Conservation (phyloP, 2,329 filamentous ascomycete genomes). For the Aspergillus sp. region DNA sequence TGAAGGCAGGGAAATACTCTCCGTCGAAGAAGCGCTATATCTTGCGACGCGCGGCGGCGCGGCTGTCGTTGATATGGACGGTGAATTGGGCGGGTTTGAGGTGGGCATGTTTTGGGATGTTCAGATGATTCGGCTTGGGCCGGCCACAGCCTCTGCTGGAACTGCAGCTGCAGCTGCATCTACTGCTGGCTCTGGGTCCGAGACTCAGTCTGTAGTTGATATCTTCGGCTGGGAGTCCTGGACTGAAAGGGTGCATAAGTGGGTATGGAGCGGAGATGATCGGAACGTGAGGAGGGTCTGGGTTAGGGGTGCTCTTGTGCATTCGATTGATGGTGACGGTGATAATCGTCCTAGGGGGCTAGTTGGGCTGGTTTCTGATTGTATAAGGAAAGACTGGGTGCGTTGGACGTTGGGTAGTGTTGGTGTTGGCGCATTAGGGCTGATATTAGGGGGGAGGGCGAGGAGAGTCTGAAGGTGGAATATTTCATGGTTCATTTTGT, state of each 20-base stretch:
- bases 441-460: slow-evolving; percentile 1
- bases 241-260: slow-evolving; percentile 85
- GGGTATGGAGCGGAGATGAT: slow-evolving; percentile 92
- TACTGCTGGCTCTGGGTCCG: background rate
- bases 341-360: background rate
- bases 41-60: slow-evolving; percentile 88
- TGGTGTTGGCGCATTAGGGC: slow-evolving; percentile 7
- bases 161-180: too few relatives aligned
- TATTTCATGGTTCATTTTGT: too few relatives aligned
- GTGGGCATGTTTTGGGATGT: slow-evolving; percentile 89
- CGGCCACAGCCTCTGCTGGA: too few relatives aligned
- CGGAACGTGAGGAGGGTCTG: slow-evolving; percentile 85
- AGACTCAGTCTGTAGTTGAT: slow-evolving; percentile 62
- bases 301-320: slow-evolving; percentile 82
- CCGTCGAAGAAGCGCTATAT: slow-evolving; percentile 82
- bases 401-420: background rate
- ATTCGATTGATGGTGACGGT: slow-evolving; percentile 36
- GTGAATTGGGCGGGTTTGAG: slow-evolving; percentile 76
- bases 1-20: slow-evolving; percentile 55
- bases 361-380: background rate
- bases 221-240: slow-evolving; percentile 90
- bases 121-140: slow-evolving; percentile 69
- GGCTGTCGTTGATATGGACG: slow-evolving; percentile 70
- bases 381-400: background rate
- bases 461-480: background rate